Base-by-base conservation (phyloP, 2,329 filamentous ascomycete species). In the Penicillium sp. region DNA sequence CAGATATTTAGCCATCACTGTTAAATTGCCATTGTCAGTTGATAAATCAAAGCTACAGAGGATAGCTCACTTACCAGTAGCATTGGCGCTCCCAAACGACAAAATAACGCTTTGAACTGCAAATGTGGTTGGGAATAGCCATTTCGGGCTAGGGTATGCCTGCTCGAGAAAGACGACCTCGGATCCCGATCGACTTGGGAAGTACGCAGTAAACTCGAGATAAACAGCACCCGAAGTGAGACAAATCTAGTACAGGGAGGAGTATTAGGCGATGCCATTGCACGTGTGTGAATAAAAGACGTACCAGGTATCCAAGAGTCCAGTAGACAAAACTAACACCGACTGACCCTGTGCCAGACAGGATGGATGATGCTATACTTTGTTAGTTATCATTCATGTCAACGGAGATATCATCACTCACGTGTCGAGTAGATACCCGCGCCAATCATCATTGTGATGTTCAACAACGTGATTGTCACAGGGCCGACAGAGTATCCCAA, bases 101-200 rank as follows among this genome's bases (percentile, higher is more conserved):
- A 89, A 70, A 1, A 86, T 68, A 2, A 88, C 83, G 0, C 81
- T 80, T 64, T 86, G 83, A 1, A 87, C 80, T 0, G 86, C 86
- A 64, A 86, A 89, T 0, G 83, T 77, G 0, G 83, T 83, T 0
- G 86, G 84, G 47, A 89, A 83, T 56, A 89, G 79, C 66, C 83
- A 86, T 54, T 77, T 81, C 0, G 86, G 86, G 0, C 83, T 77
- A 2, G 86, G 86, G 56, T 82, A 89, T 0, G 85, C 83, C 63
- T 89, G 86, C 60, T 89, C 86, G 0, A 89, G 77, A 60, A 87
- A 89, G 0, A 86, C 86, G 0, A 86, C 85, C 61, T 89, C 84
- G 0, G 81, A 80, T 0, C 86, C 86, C 2, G 83, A 86, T 9
- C 86, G 81, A 63, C 82, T 87, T 0, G 86, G 86, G 54, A 88